Evolutionary conservation across 805 yeast genomes (phyloP), one percentile per base, ranked within the genome.

Genomic region (Phaffomyces thermotolerans): DNA sequence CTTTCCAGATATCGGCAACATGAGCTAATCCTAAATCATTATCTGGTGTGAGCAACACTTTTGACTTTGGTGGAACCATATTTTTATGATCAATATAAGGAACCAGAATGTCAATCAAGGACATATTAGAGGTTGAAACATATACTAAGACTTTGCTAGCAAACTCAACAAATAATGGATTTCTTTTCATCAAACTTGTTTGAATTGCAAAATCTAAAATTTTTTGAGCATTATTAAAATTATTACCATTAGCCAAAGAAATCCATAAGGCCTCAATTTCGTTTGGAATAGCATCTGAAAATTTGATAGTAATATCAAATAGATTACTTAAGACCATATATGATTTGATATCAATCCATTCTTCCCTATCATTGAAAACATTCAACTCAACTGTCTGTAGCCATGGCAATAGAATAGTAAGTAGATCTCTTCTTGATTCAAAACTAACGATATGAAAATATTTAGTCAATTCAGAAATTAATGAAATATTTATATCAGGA

Each of bases 261-360:
- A 86, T 88, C 99, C 99, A 93, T 20, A 93, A 63, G 0, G 95
- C 95, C 60, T 90, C 97, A 10, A 93, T 87, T 53, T 89, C 98
- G 53, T 83, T 84, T 36, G 87, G 86, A 52, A 87, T 78, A 13
- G 71, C 69, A 38, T 82, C 81, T 41, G 90, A 78, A 52, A 82
- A 85, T 46, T 78, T 78, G 32, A 88, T 78, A 0, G 97, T 88
- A 34, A 93, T 82, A 52, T 87, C 97, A 59, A 90, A 78, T 43
- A 91, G 64, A 50, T 90, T 89, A 48, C 75, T 76, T 51, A 91
- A 56, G 2, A 88, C 87, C 95, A 90, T 87, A 40, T 72, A 67
- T 4, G 74, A 59, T 27, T 58, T 45, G 32, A 50, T 59, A 34
- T 69, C 73, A n/a, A 65, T 52, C 36, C 45, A 36, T 6, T 45